A percentile compares a stretch with the other conserved stretches of the same genome.
Conservation (phyloP, 768 basidiomycete genomes). For the Termitomyces eurrhizus region DNA sequence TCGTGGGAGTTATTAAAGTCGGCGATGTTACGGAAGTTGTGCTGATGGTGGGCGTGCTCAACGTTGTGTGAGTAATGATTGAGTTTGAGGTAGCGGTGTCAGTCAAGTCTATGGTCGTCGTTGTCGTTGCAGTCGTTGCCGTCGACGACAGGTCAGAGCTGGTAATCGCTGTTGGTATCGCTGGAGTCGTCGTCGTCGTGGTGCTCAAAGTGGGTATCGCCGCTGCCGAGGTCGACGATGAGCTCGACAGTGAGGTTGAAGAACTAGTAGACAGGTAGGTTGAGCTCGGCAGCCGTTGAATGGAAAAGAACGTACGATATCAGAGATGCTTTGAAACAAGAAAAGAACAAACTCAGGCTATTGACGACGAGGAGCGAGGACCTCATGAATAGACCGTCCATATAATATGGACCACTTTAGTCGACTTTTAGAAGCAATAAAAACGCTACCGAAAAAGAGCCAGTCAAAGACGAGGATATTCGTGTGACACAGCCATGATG, state of each 20-base stretch:
- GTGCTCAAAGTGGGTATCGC: not conserved
- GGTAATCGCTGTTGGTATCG: not conserved
- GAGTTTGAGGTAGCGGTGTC: not conserved
- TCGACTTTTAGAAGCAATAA: not conserved
- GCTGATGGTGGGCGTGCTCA: not conserved
- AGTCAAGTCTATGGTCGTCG: not conserved
- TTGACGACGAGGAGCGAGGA: not conserved
- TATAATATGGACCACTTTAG: not conserved
- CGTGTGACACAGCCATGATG: fast-evolving
- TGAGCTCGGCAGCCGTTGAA: not conserved
- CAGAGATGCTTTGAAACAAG: not conserved
- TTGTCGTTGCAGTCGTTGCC: not conserved
- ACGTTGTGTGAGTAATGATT: not conserved
- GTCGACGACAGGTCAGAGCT: not conserved
- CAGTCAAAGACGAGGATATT: not conserved
- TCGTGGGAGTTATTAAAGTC: not conserved
- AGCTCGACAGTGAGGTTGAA: not conserved
- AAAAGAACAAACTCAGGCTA: not conserved
- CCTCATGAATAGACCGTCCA: not conserved
- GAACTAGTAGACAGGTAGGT: not conserved
- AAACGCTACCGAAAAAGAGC: too few species aligned
- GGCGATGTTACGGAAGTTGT: constrained; percentile 1
- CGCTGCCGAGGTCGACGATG: not conserved
- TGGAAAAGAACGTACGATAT: not conserved
- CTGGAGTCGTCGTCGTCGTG: not conserved